Evolutionary conservation across 768 basidiomycete genomes (phyloP), one percentile per base, ranked within the genome.

Genomic region (Kwoniella botswanensis): DNA sequence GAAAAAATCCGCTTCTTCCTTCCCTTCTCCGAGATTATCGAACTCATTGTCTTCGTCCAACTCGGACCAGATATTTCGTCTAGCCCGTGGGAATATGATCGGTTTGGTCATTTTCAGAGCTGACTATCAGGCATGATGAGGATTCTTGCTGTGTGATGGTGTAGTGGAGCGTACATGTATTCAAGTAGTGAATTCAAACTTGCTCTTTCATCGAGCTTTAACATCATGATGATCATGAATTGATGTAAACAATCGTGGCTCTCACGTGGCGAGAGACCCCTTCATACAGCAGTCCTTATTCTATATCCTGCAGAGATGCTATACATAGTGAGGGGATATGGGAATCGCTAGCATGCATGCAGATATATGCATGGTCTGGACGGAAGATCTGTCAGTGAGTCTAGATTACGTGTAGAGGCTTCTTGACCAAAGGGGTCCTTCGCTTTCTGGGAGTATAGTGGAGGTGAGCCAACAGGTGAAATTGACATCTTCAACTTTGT

Each of bases 21-120:
- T 15, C 17, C 42, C 52, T 24, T 73, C 72, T 6, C 22, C 67
- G 21, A 73, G 52, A 59, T 63, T 62, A 18, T 57, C 68, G 7
- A 43, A 41, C 2, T 52, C 62, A 2, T 68, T 53, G 5, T 35
- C 35, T 7, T 26, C 54, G 21, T 72, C 61, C 10, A 71, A 7
- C 5, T 61, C 65, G 13, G 50, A 21, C 70, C 70, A 71, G 44
- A 71, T 21, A 6, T 44, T 41, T 15, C 61, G 61, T 43, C 61
- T 35, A 12, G 15, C n/a, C 21, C n/a, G 4, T 10, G 61, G 61
- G 35, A 61, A 35, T 61, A 5, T 61, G 12, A 18, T 43, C 4
- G 59, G 9, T 10, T 1, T 1, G 13, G 59, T 61, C 59, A 61
- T 26, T 13, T 61, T 43, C 0, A 61, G 55, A 5, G 15, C 21